Conservation (phyloP, 1,139 yeast genomes). For the Yamadazyma atlantica region DNA sequence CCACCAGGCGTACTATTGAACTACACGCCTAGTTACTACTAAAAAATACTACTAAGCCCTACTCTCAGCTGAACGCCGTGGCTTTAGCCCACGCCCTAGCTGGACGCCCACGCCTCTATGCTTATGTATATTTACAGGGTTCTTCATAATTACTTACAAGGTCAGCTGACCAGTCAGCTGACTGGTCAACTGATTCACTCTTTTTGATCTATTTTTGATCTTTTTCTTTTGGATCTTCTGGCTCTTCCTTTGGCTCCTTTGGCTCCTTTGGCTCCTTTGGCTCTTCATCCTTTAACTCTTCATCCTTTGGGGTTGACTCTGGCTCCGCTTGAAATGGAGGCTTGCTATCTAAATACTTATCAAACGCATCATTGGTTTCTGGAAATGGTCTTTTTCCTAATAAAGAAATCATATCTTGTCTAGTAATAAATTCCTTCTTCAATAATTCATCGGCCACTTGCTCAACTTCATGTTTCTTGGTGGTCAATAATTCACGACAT, state of each 20-base stretch:
- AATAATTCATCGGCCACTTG: constrained; percentile 84
- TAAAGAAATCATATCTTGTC: constrained; percentile 86
- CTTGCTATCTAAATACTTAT: constrained; percentile 63
- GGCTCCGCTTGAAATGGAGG: constrained; percentile 28
- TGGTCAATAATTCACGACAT: constrained; percentile 67
- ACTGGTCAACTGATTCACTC: too few species aligned
- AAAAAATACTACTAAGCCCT: too few species aligned
- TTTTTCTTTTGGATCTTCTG: neutral
- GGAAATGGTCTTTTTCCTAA: constrained; percentile 90
- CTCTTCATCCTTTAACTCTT: neutral
- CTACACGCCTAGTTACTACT: too few species aligned
- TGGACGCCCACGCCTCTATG: too few species aligned
- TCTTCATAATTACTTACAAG: constrained; percentile 2
- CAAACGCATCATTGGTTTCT: constrained; percentile 90
- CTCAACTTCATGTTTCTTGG: constrained; percentile 72
- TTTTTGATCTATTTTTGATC: neutral
- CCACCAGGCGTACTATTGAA: too few species aligned
- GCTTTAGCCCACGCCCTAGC: too few species aligned
- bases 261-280: neutral
- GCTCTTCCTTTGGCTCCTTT: neutral
- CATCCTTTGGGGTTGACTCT: neutral
- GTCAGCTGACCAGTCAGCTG: too few species aligned
- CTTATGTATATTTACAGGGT: constrained; percentile 1
- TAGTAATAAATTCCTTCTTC: constrained; percentile 79
- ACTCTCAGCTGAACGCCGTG: too few species aligned